A percentile compares a stretch with the other conserved stretches of the same genome.
Conservation (phyloP, 805 yeast species). For the Spencermartinsiella europaea region DNA sequence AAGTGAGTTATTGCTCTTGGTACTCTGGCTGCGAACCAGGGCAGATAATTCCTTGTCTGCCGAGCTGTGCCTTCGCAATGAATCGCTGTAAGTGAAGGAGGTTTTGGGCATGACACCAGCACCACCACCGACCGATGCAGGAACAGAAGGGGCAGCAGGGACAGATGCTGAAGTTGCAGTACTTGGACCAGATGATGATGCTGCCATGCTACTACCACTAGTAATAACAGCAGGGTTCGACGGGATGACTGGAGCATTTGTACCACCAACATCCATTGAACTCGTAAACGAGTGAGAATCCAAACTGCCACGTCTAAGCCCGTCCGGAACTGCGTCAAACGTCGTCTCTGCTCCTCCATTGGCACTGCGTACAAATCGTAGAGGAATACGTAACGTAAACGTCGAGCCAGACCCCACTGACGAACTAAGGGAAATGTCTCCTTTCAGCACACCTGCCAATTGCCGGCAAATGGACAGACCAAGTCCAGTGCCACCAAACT, state of each 20-base stretch:
- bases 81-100: not conserved
- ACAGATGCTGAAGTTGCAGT: too few species aligned
- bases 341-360: not conserved
- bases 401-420: slow-evolving; percentile 78
- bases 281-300: not conserved
- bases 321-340: not conserved
- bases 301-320: not conserved
- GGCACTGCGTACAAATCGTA: slow-evolving; percentile 7
- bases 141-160: not conserved
- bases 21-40: not conserved
- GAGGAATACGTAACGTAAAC: slow-evolving; percentile 64
- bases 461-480: slow-evolving; percentile 88
- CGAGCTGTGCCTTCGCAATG: not conserved
- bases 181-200: too few species aligned
- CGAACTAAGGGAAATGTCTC: slow-evolving; percentile 70
- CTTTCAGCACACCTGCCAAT: slow-evolving; percentile 82
- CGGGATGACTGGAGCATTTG: too few species aligned
- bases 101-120: not conserved
- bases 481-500: slow-evolving; percentile 92
- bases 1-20: not conserved
- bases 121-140: not conserved
- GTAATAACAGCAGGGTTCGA: too few species aligned
- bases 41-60: not conserved
- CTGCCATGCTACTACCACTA: too few species aligned
- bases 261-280: not conserved